Percentiles rank a stretch among this genome's conserved stretches.
Conservation (phyloP, 2,329 filamentous ascomycete species). For the Claviceps lovelessii region DNA sequence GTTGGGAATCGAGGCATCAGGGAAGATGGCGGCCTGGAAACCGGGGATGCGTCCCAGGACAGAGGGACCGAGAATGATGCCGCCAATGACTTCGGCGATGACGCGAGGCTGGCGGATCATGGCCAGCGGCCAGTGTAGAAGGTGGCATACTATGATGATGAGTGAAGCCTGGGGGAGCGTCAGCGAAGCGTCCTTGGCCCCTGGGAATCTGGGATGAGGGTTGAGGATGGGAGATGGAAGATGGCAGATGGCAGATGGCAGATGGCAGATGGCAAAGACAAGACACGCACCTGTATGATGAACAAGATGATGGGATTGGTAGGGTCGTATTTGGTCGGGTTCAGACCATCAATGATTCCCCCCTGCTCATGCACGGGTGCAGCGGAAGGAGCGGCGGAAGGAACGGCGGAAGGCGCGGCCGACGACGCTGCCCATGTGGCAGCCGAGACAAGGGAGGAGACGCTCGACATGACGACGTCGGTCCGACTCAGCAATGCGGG, state of each 20-base stretch:
- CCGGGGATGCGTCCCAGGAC: slow-evolving; percentile 76
- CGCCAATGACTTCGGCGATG: slow-evolving; percentile 74
- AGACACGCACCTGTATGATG: slow-evolving; percentile 48
- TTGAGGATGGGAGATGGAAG: not conserved
- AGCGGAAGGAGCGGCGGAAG: slow-evolving; percentile 12
- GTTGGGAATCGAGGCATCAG: slow-evolving; percentile 56
- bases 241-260: too few species aligned
- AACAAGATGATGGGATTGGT: slow-evolving; percentile 62
- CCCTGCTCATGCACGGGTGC: slow-evolving; percentile 26
- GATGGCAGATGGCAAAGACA: too few species aligned
- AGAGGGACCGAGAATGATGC: slow-evolving; percentile 71
- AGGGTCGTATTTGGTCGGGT: slow-evolving; percentile 53
- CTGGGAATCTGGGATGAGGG: not conserved
- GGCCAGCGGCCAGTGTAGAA: slow-evolving; percentile 60
- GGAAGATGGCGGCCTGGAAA: slow-evolving; percentile 66
- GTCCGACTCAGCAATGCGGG: not conserved
- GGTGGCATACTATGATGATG: slow-evolving; percentile 32
- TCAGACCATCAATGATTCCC: slow-evolving; percentile 56
- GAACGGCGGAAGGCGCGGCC: slow-evolving; percentile 14
- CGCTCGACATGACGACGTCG: slow-evolving; percentile 3
- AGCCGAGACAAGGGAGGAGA: slow-evolving; percentile 9
- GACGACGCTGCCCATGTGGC: slow-evolving; percentile 13
- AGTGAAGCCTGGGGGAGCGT: slow-evolving; percentile 22
- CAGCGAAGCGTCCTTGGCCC: not conserved
- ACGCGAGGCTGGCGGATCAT: slow-evolving; percentile 68